phyloP scores from a whole-genome alignment of 2,329 filamentous ascomycete species.

The Trichothecium sympodiale region DNA sequence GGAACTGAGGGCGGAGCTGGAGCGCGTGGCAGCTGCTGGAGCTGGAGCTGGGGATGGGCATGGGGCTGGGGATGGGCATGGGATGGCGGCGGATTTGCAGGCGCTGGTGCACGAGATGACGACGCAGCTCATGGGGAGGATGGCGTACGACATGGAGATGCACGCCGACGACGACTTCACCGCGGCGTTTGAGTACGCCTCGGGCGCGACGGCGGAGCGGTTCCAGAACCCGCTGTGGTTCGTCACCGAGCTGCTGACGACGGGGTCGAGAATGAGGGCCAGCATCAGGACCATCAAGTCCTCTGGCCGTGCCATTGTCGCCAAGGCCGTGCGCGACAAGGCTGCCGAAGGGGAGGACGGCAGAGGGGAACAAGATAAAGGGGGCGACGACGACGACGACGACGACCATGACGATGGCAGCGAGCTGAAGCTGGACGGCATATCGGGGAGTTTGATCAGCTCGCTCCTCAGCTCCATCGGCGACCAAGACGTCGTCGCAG shows the following conservation, averaged over 20 bases:
- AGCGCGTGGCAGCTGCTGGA: background rate
- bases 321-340: conserved; percentile 27
- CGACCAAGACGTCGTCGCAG: conserved; percentile 45
- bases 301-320: conserved; percentile 49
- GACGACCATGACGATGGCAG: too few relatives aligned
- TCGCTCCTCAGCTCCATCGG: conserved; percentile 46
- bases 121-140: conserved; percentile 54
- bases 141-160: conserved; percentile 62
- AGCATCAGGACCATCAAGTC: conserved; percentile 38
- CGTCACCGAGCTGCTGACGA: conserved; percentile 42
- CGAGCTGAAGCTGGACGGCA: too few relatives aligned
- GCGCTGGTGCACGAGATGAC: conserved; percentile 52
- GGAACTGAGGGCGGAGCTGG: conserved; percentile 27
- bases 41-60: conserved; percentile 6
- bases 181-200: conserved; percentile 50
- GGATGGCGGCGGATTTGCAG: conserved; percentile 35
- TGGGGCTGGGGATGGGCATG: conserved; percentile 12
- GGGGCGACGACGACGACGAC: background rate
- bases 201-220: conserved; percentile 45
- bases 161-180: conserved; percentile 48
- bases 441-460: conserved; percentile 47
- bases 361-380: too few relatives aligned
- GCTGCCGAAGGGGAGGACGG: background rate
- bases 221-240: conserved; percentile 57
- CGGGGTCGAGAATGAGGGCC: conserved; percentile 31